Evolutionary conservation across 176 grass and related monocot species (phyloP).

Genomic region (Bolboschoenus planiculmis): DNA sequence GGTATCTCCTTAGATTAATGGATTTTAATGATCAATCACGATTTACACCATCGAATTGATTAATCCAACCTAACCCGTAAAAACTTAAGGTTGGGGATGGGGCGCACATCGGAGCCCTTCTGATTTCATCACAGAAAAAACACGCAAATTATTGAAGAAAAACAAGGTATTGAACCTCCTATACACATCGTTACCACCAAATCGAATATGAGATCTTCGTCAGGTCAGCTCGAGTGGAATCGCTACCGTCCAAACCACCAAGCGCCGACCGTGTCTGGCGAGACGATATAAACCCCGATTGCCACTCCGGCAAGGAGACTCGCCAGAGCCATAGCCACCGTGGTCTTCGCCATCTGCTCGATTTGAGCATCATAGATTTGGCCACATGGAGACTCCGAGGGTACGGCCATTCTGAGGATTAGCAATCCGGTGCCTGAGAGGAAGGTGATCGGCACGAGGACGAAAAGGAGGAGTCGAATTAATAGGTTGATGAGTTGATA

Average conservation of each 20-base stretch:
- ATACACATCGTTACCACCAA: too few species aligned
- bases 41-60: not conserved
- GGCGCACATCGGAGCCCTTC: too few species aligned
- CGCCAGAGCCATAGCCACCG: not conserved
- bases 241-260: not conserved
- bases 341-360: not conserved
- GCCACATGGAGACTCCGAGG: not conserved
- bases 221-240: not conserved
- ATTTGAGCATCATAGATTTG: not conserved
- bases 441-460: not conserved
- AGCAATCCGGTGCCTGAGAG: not conserved
- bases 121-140: too few species aligned
- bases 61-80: not conserved
- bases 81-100: too few species aligned
- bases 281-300: not conserved
- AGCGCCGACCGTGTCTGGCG: not conserved
- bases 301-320: not conserved
- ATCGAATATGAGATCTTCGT: too few species aligned
- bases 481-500: not conserved
- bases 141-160: too few species aligned
- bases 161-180: too few species aligned
- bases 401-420: not conserved
- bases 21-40: not conserved
- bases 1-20: not conserved
- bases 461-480: not conserved